These are phyloP conservation scores for Chytridium lagenaria DNA, from an alignment of 371 early-diverging fungal genomes.

Conservation along the genomic window DNA sequence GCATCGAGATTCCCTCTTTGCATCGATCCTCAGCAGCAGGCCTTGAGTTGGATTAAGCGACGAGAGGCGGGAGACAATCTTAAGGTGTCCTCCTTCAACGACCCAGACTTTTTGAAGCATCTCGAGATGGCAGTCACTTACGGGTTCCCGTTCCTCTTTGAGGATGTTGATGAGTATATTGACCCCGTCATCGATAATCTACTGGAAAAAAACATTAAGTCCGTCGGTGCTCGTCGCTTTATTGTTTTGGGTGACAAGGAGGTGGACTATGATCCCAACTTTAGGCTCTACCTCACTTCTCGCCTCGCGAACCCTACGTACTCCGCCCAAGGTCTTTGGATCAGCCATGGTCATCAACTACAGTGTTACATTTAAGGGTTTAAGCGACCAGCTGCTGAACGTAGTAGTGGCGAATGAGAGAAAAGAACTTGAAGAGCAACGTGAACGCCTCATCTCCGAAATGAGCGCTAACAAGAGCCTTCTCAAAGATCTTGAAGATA, in stretches of 20 bases:
- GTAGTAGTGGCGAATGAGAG: conserved; percentile 66
- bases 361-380: conserved; percentile 65
- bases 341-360: conserved; percentile 69
- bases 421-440: conserved; percentile 65
- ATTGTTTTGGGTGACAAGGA: conserved; percentile 69
- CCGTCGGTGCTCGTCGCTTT: conserved; percentile 54
- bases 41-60: conserved; percentile 63
- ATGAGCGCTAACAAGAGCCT: conserved; percentile 63
- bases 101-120: conserved; percentile 67
- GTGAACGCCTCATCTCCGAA: conserved; percentile 61
- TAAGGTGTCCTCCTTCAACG: conserved; percentile 63
- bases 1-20: conserved; percentile 66
- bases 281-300: conserved; percentile 62
- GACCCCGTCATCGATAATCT: conserved; percentile 69
- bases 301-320: conserved; percentile 63
- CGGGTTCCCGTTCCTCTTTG: conserved; percentile 68
- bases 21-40: conserved; percentile 70
- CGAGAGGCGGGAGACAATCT: conserved; percentile 61
- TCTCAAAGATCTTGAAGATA: conserved; percentile 64
- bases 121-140: conserved; percentile 69
- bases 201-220: conserved; percentile 64
- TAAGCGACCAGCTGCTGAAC: conserved; percentile 66
- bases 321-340: conserved; percentile 66
- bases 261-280: conserved; percentile 65
- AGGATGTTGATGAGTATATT: conserved; percentile 70